phyloP scores from a whole-genome alignment of 768 basidiomycete genomes.

The Phylloporus sp. region DNA sequence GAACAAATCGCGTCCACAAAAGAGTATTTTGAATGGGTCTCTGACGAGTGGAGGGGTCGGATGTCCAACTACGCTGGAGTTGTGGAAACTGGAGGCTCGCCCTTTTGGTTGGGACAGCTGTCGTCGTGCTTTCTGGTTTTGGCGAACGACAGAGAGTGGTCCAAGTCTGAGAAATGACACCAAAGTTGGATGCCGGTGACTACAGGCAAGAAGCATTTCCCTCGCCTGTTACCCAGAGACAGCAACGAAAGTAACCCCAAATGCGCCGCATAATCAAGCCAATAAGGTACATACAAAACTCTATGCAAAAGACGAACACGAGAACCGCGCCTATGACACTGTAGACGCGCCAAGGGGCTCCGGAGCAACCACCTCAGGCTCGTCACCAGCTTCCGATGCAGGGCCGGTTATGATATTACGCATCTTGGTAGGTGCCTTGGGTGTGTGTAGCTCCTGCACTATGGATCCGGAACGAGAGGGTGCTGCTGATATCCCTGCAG shows the following conservation, averaged over 20 bases:
- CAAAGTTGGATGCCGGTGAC: neutral
- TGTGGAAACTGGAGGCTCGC: neutral
- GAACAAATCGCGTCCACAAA: slow-evolving; percentile 86
- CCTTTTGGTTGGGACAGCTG: neutral
- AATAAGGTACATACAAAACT: slow-evolving; percentile 10
- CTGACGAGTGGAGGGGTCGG: slow-evolving; percentile 1
- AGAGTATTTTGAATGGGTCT: slow-evolving; percentile 67
- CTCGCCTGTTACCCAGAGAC: neutral
- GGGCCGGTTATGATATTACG: slow-evolving; percentile 53
- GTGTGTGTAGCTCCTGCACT: slow-evolving; percentile 40
- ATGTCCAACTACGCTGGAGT: neutral
- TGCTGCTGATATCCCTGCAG: slow-evolving; percentile 44
- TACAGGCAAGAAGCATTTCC: slow-evolving; percentile 2
- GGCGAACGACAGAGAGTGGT: too few species aligned
- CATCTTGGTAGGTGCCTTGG: slow-evolving; percentile 61
- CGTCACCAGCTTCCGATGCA: slow-evolving; percentile 45
- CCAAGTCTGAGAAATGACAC: neutral
- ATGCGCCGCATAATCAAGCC: slow-evolving; percentile 5
- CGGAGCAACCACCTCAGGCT: slow-evolving; percentile 36
- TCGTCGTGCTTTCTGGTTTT: neutral
- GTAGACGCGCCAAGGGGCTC: slow-evolving; percentile 18
- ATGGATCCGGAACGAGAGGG: slow-evolving; percentile 57
- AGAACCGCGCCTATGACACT: slow-evolving; percentile 13
- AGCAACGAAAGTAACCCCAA: too few species aligned
- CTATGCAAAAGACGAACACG: slow-evolving; percentile 4